Base-by-base conservation (phyloP, 106 monocot species). In the Hemerocallis citrina region DNA sequence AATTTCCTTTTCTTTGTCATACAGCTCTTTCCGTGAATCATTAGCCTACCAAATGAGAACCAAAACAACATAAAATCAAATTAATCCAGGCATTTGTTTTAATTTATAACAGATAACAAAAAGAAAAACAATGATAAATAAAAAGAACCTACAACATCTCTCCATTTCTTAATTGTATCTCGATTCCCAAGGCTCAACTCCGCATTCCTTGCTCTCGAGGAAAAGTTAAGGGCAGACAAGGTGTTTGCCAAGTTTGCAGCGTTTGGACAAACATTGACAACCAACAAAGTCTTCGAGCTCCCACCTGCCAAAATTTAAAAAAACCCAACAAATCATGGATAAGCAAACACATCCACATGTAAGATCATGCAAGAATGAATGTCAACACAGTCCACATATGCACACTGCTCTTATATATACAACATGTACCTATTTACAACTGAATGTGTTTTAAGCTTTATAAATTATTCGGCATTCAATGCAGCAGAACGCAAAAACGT, bases 91-190 rank as follows among this genome's bases (percentile, higher is more conserved):
- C 22, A 3, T 57, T 61, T 29, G 25, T n/a, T 57, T 38, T 17
- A 47, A 60, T 10, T n/a, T 24, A 63, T 31, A 25, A 35, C 6
- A 41, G 47, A n/a, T n/a, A 30, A 33, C 13, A 67, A 32, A 25
- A 19, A 22, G 30, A 62, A 39, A 16, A 33, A 46, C 13, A 70
- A 57, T 42, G 8, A 36, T 44, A 14, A 17, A 34, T 15, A 67
- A 44, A 61, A 41, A 45, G 27, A 29, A 5, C 39, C 54, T 79
- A 98, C 96, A 79, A 81, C 88, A 66, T 98, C 96, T 85, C 64
- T 88, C 91, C 87, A 92, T 80, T 88, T 98, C 72, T 85, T 91
- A 42, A 98, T 85, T 32, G 96, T 92, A 72, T 98, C 96, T 59
- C 87, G 71, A 69, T 88, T 98, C 65, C 91, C 90, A 71, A 90